phyloP scores from a whole-genome alignment of 2,329 filamentous ascomycete genomes.

The Blastomyces percursus region DNA sequence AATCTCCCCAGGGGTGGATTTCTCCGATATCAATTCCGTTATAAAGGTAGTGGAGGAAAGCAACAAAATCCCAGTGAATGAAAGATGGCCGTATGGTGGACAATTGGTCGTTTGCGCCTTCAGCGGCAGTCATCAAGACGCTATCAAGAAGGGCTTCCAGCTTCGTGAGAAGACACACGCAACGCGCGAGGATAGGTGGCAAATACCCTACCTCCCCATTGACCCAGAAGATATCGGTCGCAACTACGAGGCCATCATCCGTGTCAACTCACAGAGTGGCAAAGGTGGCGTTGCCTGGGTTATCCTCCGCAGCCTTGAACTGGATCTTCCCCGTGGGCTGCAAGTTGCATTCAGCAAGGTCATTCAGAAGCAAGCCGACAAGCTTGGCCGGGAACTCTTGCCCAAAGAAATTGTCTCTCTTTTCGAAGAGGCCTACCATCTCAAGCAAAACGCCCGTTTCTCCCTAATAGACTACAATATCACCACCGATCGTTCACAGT shows the following conservation, averaged over 20 bases:
- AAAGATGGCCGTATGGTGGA: constrained; percentile 80
- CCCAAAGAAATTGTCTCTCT: constrained; percentile 72
- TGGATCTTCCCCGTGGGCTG: constrained; percentile 84
- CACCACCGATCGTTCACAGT: constrained; percentile 65
- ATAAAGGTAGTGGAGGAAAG: constrained; percentile 84
- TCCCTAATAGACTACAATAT: constrained; percentile 86
- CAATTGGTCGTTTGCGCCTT: constrained; percentile 89
- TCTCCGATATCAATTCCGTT: constrained; percentile 74
- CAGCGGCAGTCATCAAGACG: constrained; percentile 85
- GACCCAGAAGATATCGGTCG: constrained; percentile 89
- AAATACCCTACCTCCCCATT: constrained; percentile 82
- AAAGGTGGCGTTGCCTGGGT: constrained; percentile 95
- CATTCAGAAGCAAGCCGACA: constrained; percentile 72
- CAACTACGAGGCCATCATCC: constrained; percentile 96
- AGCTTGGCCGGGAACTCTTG: constrained; percentile 70
- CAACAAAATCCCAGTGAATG: constrained; percentile 90
- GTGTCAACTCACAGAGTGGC: constrained; percentile 91
- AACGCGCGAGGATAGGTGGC: constrained; percentile 59
- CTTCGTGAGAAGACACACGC: constrained; percentile 51
- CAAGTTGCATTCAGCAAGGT: constrained; percentile 84
- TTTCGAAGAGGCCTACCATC: constrained; percentile 82
- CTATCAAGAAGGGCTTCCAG: constrained; percentile 79
- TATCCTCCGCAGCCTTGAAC: constrained; percentile 74
- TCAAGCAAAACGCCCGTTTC: constrained; percentile 75
- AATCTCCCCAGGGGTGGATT: constrained; percentile 73